A percentile compares a stretch with the other conserved stretches of the same genome.
Evolutionary conservation across 345 rosid species (phyloP).

Genomic region (Brassica rapa): DNA sequence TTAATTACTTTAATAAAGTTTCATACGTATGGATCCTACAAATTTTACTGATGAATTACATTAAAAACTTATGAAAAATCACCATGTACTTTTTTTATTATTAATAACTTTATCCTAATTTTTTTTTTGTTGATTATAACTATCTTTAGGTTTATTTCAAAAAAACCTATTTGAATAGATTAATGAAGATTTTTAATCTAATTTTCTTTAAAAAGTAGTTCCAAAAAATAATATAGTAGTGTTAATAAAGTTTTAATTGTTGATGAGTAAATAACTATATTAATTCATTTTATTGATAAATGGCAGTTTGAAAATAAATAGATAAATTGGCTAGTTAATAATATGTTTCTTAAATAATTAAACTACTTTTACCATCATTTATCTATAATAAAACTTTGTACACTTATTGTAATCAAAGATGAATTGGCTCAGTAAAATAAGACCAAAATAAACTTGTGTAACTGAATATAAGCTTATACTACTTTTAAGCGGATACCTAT

Average conservation of each 20-base stretch:
- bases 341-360: no score
- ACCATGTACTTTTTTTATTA: not conserved
- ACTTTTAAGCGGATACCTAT: not conserved
- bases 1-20: no score
- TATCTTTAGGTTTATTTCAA: not conserved
- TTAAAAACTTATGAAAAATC: not conserved
- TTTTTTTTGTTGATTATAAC: no score
- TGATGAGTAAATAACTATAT: not conserved
- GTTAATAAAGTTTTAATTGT: no score
- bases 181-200: not conserved
- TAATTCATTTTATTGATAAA: not conserved
- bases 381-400: no score
- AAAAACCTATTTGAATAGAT: not conserved
- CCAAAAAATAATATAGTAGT: not conserved
- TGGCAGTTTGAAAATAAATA: not conserved
- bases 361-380: not conserved
- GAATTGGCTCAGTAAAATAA: not conserved
- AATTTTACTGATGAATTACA: not conserved
- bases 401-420: not conserved
- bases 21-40: not conserved
- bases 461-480: not conserved
- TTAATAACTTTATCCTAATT: no score
- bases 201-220: no score
- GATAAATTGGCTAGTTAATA: not conserved
- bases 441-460: not conserved